A percentile compares a stretch with the other conserved stretches of the same genome.
Evolutionary conservation across 73 alveolate genomes (phyloP).

Genomic region (Paramecium octaurelia): DNA sequence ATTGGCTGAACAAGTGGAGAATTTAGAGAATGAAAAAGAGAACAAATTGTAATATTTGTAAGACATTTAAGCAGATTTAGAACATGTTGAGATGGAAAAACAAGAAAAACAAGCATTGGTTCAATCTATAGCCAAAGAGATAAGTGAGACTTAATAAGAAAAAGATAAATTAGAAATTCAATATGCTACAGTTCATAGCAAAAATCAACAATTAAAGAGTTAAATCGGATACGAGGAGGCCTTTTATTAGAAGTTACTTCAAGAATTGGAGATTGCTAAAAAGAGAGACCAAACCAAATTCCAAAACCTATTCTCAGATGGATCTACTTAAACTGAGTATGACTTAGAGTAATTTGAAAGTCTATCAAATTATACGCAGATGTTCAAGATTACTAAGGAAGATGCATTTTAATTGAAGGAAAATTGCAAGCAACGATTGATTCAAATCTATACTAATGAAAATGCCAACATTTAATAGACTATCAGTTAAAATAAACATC

Average conservation of each 20-base stretch:
- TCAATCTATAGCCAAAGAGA: neutral
- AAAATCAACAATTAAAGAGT: neutral
- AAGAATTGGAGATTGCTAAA: neutral
- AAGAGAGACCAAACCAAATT: neutral
- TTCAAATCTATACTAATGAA: neutral
- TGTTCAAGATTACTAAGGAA: neutral
- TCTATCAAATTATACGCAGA: neutral
- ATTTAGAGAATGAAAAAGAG: neutral
- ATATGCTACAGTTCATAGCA: neutral
- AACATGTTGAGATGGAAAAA: conserved; percentile 1
- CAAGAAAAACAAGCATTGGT: neutral
- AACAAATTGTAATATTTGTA: neutral
- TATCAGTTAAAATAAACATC: neutral
- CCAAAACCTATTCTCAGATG: neutral
- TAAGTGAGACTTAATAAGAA: neutral
- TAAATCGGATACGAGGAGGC: conserved; percentile 31
- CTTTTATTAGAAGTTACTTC: neutral
- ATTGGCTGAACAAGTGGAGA: conserved; percentile 11
- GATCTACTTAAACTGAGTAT: neutral
- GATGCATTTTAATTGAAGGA: neutral
- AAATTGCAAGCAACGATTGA: neutral
- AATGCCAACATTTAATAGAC: neutral
- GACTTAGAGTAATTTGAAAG: neutral
- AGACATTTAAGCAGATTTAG: neutral
- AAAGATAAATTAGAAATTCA: conserved; percentile 15